Base-by-base conservation (phyloP, 257 asterid genomes). In the Schizonepeta tenuifolia region DNA sequence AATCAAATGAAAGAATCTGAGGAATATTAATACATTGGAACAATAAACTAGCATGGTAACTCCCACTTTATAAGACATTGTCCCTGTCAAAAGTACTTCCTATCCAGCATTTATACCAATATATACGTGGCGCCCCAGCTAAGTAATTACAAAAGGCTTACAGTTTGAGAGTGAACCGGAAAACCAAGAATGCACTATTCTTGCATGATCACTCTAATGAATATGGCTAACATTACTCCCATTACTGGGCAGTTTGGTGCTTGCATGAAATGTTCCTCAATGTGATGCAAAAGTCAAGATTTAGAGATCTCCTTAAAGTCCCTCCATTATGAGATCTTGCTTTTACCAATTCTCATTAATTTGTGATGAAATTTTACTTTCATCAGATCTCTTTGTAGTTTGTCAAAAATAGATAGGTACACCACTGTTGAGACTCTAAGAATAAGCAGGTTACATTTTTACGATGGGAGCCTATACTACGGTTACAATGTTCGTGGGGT, bases 41-140 rank as follows among this genome's bases (percentile, higher is more conserved):
- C 49, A 71, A 59, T 33, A 46, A 36, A 49, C 7, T 26, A 35
- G 63, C 22, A 15, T 15, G 55, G 50, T 40, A 62, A 31, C 33
- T 21, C 71, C 41, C 33, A 55, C 31, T 40, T 40, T 55, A 53
- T 6, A 43, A 63, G 70, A 50, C 26, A 50, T 50, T 50, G 56
- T 50, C 56, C 9, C 8, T 2, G 24, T 50, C 18, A 33, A 20
- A 21, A 47, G 53, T 47, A 44, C 46, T 28, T 7, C 18, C 57
- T 22, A 6, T 11, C 21, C 41, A 36, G 41, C 7, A 40, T 33
- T 31, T 35, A 18, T 18, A 33, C 21, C 22, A 35, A 35, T 7
- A 35, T n/a, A 36, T 20, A 33, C 9, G 22, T 33, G 63, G 50
- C 51, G 62, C 35, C 36, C n/a, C 13, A 2, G 33, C 22, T 51